These are phyloP conservation scores for Teunomyces funiuensis DNA, from an alignment of 805 yeast species.

Conservation along the genomic window DNA sequence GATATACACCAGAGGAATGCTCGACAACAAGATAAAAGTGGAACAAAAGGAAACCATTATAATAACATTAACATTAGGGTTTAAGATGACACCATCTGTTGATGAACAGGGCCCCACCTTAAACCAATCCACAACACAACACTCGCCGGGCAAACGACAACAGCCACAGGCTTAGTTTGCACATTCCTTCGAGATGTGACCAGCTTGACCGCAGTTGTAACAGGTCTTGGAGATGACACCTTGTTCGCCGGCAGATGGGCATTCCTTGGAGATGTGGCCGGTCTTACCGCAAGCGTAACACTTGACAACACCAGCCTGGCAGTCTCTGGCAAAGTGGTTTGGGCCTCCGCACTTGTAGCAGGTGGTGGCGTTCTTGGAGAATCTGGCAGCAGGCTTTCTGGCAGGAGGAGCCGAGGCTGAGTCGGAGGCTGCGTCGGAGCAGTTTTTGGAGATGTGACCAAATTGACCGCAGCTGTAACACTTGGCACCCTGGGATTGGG, in stretches of 20 bases:
- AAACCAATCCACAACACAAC: conserved; percentile 1
- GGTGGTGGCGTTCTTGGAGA: conserved; percentile 43
- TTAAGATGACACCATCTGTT: too few relatives aligned
- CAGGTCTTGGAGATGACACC: conserved; percentile 54
- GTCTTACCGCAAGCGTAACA: conserved; percentile 91
- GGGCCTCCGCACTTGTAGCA: conserved; percentile 93
- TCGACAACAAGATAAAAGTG: conserved; percentile 6
- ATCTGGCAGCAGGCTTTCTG: conserved; percentile 18
- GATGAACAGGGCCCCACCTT: not conserved
- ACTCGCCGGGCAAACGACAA: conserved; percentile 1
- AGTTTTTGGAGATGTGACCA: conserved; percentile 83
- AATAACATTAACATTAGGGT: not conserved
- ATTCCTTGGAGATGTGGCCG: conserved; percentile 88
- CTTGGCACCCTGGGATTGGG: conserved; percentile 63
- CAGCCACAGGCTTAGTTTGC: not conserved
- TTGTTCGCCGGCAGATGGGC: conserved; percentile 54
- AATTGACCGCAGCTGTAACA: conserved; percentile 78
- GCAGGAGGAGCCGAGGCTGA: conserved; percentile 20
- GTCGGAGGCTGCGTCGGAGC: conserved; percentile 37
- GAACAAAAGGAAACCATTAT: conserved; percentile 1
- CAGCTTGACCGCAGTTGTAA: conserved; percentile 74
- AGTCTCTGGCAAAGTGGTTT: conserved; percentile 90
- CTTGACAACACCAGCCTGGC: conserved; percentile 68
- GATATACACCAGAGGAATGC: conserved; percentile 7
- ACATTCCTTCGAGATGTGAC: conserved; percentile 88